Conservation (phyloP, 108 stramenopile species). For the Nannochloropsis gaditana region DNA sequence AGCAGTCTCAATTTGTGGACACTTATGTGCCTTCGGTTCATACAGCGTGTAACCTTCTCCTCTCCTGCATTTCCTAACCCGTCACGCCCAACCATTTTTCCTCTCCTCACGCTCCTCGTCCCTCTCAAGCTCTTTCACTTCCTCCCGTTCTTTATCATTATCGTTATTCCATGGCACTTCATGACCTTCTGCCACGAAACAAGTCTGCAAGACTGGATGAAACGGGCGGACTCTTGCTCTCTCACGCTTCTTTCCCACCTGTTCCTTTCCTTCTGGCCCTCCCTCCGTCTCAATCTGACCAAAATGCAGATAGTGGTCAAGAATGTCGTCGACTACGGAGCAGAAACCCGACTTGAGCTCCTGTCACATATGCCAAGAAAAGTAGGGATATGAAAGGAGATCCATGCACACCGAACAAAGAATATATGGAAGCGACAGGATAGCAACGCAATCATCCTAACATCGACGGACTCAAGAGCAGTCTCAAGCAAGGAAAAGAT, state of each 20-base stretch:
- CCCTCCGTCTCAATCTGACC: not conserved
- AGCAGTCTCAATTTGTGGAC: too few relatives aligned
- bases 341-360: not conserved
- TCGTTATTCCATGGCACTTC: not conserved
- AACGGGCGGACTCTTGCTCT: not conserved
- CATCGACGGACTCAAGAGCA: not conserved
- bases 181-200: not conserved
- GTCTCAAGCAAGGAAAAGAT: not conserved
- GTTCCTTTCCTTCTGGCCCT: not conserved
- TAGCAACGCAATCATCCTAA: too few relatives aligned
- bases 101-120: not conserved
- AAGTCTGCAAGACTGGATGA: not conserved
- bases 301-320: not conserved
- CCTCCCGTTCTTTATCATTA: not conserved
- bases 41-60: not conserved
- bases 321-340: not conserved
- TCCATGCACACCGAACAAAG: too few relatives aligned
- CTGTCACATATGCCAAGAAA: not conserved
- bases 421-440: too few relatives aligned
- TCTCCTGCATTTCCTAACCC: not conserved
- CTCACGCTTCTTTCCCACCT: too few relatives aligned
- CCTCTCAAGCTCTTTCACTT: not conserved
- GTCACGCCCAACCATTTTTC: not conserved
- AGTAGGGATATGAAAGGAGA: not conserved
- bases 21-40: too few relatives aligned